Percentiles rank a stretch among this genome's conserved stretches.
phyloP scores from a whole-genome alignment of 2,329 filamentous ascomycete genomes.

The Lachnellula arida region DNA sequence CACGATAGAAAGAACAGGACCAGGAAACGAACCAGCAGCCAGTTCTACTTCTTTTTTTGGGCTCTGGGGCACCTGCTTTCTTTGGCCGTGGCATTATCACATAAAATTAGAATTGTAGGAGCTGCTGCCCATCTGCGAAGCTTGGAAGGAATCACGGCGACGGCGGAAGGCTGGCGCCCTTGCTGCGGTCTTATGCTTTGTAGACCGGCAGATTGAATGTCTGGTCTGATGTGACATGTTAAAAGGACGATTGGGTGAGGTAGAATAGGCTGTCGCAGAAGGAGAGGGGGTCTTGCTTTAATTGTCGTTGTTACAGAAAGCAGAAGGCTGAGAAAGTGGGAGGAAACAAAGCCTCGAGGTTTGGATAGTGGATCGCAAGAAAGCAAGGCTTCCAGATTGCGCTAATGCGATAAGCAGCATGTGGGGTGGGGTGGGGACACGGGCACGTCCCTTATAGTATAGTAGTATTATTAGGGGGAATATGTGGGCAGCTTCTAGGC shows the following conservation, averaged over 20 bases:
- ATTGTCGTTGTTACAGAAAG: neutral
- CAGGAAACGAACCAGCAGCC: conserved; percentile 55
- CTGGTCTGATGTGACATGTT: conserved; percentile 5
- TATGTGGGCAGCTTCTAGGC: neutral
- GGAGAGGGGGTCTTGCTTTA: neutral
- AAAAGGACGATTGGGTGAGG: neutral
- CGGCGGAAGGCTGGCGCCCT: neutral
- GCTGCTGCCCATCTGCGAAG: neutral
- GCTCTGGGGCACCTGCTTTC: conserved; percentile 57
- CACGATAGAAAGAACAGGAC: conserved; percentile 1
- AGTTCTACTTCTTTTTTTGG: conserved; percentile 62
- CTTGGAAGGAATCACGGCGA: neutral
- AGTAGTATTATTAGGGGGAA: neutral
- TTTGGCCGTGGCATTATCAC: conserved; percentile 59
- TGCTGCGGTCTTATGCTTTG: conserved; percentile 1
- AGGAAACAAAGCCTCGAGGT: neutral
- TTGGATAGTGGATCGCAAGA: neutral
- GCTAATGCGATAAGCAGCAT: conserved; percentile 5
- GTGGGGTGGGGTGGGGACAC: neutral
- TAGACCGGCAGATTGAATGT: neutral
- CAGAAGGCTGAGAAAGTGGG: neutral
- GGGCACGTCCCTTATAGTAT: too few species aligned
- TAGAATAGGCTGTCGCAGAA: neutral
- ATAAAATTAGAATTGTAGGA: neutral
- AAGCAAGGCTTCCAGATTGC: neutral